Base-by-base conservation (phyloP, 352 stramenopile genomes). In the Globisporangium spiculum region DNA sequence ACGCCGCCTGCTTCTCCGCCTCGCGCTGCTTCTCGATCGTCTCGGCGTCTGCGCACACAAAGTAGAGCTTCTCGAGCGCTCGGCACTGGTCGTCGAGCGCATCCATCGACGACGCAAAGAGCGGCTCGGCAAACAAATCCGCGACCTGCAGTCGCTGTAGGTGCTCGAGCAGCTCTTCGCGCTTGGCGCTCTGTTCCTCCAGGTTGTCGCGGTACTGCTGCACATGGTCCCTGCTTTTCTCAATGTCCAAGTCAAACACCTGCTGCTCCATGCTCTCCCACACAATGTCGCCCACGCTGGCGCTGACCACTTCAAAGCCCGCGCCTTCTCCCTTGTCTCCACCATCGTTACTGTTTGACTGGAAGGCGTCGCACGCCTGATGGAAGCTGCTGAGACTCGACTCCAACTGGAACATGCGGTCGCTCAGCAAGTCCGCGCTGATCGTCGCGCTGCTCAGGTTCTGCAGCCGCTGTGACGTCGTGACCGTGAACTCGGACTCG, bases 361-460 rank as follows among this genome's bases (percentile, higher is more conserved):
- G 66, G 41, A 80, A 77, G 5, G 86, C 80, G 5, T 87, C 82
- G 44, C 69, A 74, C 4, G 84, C 88, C 32, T 92, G 80, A 55
- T 88, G 77, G 68, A 96, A 96, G 12, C 79, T 80, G 55, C 75
- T 89, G 30, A 93, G 75, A 63, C 80, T 92, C 61, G 84, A 93
- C 70, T 94, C 78, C 60, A 96, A 77, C 75, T 96, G 88, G 71
- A 96, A 96, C 86, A 96, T 94, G 62, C 88, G 84, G 68, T 96
- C 88, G 75, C 88, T 96, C 36, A 96, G 74, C 72, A 96, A 77
- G 57, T 96, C 88, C 0, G 88, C 83, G 34, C 83, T 94, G 64
- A 96, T 93, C 7, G 86, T 92, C 22, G 85, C 84, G 58, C 81
- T 93, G 36, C 92, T 87, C 1, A 96, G 75, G 34, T 91, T 77